These are phyloP conservation scores for Trametopsis cervina DNA, from an alignment of 768 basidiomycete species.

Conservation along the genomic window DNA sequence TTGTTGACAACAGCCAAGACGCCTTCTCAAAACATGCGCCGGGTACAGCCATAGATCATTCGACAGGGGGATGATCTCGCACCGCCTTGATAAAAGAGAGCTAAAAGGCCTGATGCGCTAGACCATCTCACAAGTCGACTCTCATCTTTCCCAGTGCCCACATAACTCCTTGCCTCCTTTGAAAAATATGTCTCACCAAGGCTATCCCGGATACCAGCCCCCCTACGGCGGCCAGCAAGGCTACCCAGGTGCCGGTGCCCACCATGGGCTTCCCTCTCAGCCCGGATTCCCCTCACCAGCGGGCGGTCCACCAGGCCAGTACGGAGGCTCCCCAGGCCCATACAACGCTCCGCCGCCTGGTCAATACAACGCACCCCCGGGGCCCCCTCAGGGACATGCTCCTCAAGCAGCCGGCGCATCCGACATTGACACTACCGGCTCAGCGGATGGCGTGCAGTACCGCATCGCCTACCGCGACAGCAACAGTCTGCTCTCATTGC, in stretches of 20 bases:
- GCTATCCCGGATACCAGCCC: background rate
- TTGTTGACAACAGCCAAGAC: no score
- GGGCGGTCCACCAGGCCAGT: background rate
- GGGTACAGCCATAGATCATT: no score
- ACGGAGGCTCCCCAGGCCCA: background rate
- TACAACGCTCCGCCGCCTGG: background rate
- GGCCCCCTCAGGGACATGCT: background rate
- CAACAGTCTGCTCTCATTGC: constrained; percentile 25
- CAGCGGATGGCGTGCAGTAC: constrained; percentile 22
- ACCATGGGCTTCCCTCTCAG: no score
- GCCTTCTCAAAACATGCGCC: no score
- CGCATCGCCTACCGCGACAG: constrained; percentile 27
- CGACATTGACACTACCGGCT: constrained; percentile 17
- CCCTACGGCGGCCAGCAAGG: constrained; percentile 1
- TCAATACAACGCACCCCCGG: background rate
- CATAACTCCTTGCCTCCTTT: no score
- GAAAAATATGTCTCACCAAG: no score
- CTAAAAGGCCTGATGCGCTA: no score
- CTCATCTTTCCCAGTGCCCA: no score
- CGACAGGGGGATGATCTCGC: no score
- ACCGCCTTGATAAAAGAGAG: no score
- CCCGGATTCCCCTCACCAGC: background rate
- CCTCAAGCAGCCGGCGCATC: background rate
- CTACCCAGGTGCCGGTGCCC: background rate
- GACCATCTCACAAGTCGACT: no score